Evolutionary conservation across 164 flowering plant species (phyloP).

Genomic region (Magnolia kwangsiensis): DNA sequence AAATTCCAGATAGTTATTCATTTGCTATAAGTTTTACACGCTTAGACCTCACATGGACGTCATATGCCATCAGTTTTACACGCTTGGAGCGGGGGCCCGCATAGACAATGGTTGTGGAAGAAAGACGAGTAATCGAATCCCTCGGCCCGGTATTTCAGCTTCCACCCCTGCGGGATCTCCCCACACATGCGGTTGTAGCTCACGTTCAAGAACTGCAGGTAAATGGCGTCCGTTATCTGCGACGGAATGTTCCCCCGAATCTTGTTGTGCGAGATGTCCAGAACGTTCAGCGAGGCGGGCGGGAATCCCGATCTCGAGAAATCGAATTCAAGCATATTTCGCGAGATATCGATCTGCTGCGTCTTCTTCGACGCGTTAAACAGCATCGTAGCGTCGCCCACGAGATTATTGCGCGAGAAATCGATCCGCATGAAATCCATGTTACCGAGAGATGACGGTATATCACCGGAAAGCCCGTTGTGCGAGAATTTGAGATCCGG

Average conservation of each 20-base stretch:
- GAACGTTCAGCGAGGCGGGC: conserved; percentile 9
- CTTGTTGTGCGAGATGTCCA: conserved; percentile 52
- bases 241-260: conserved; percentile 45
- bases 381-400: conserved; percentile 41
- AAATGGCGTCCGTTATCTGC: conserved; percentile 10
- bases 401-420: conserved; percentile 45
- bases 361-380: conserved; percentile 37
- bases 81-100: conserved; percentile 25
- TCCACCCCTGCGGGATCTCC: conserved; percentile 5
- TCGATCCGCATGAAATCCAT: conserved; percentile 30
- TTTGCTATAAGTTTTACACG: no score
- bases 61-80: no score
- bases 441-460: conserved; percentile 46
- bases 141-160: no score
- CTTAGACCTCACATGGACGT: no score
- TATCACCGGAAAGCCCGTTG: conserved; percentile 53
- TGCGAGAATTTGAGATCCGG: conserved; percentile 46
- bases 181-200: conserved; percentile 37
- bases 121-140: conserved; percentile 8
- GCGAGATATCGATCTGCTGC: conserved; percentile 29
- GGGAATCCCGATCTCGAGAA: conserved; percentile 32
- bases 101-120: conserved; percentile 26
- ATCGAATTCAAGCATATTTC: conserved; percentile 58
- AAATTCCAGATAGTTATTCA: no score
- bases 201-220: conserved; percentile 26